Evolutionary conservation across 1,139 yeast species (phyloP), one percentile per base, ranked within the genome.

Genomic region (Tardiomyces blankii): DNA sequence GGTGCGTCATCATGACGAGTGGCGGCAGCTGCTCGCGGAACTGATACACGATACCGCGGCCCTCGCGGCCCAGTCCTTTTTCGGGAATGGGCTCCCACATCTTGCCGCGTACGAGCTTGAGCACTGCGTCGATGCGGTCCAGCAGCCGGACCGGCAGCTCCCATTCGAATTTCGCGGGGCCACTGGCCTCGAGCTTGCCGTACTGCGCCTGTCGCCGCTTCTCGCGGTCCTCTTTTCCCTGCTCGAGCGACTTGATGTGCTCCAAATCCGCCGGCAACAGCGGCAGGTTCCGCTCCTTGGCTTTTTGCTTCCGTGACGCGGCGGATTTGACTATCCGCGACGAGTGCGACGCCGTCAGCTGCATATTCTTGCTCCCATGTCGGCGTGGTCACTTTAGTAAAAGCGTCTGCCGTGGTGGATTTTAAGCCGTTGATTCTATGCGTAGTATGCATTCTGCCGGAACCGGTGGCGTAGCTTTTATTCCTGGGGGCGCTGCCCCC

Each of bases 1-100:
- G 46, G 40, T 73, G 77, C 5, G 64, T 60, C 27, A 61, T 48
- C 21, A 67, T 56, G 1, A 71, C 66, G 19, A 70, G 46, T 7
- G 63, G 63, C 0, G 78, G 77, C 18, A 69, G 51, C 0, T 53
- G 39, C 18, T 48, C 38, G 18, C 72, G 50, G 40, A 47, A 57
- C 13, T 53, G 48, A 23, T 48, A 51, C 1, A 60, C 52, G n/a
- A 55, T 56, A 2, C 59, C 61, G 6, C 49, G 45, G 9, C 49
- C 47, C 12, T 52, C 50, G 19, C 51, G 46, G 5, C 55, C 51
- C 14, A 63, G 48, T n/a, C 57, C 62, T 21, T 60, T 57, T n/a
- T 52, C 54, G 4, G 67, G 67, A 12, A 57, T 52, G 2, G 54
- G 58, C 3, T 42, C 41, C 60, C 63, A 64, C 62, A 56, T 59